Percentiles rank a stretch among this genome's conserved stretches.
phyloP scores from a whole-genome alignment of 139 green algal genomes.

The Chlorella sorokiniana region DNA sequence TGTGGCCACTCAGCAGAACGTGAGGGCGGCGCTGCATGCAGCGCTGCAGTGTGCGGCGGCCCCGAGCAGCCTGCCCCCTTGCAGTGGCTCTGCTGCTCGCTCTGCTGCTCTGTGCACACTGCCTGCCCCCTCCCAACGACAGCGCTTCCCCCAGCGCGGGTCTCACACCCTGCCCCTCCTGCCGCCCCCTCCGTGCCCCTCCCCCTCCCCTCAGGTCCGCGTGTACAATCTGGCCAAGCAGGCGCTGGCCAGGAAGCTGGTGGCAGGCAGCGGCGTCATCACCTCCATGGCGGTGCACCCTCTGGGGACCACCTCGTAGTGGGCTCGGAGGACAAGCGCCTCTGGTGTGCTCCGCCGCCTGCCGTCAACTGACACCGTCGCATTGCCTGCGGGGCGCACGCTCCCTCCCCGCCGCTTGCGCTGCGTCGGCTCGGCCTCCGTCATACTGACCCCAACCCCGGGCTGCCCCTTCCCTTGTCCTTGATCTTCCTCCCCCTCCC shows the following conservation, averaged over 20 bases:
- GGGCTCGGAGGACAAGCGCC: conserved; percentile 82
- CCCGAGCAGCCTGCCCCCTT: neutral
- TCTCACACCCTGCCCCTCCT: neutral
- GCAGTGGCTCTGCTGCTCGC: neutral
- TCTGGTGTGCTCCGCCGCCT: conserved; percentile 58
- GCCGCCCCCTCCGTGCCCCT: neutral
- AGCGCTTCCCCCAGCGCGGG: too few species aligned
- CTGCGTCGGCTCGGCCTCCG: too few species aligned
- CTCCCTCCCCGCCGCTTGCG: too few species aligned
- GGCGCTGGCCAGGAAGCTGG: conserved; percentile 90
- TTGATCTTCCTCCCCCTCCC: neutral
- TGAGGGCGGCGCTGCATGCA: conserved; percentile 37
- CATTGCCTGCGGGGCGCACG: too few species aligned
- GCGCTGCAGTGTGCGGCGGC: too few species aligned
- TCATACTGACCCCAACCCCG: too few species aligned
- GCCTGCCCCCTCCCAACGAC: too few species aligned
- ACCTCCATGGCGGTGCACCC: conserved; percentile 86
- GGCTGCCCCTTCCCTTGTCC: neutral
- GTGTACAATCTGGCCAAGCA: conserved; percentile 96
- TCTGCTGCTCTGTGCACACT: neutral
- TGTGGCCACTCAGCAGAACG: conserved; percentile 88
- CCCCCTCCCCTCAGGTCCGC: conserved; percentile 59
- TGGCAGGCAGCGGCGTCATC: conserved; percentile 80
- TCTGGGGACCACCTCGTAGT: conserved; percentile 90
- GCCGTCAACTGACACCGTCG: too few species aligned